Evolutionary conservation across 805 yeast species (phyloP), one percentile per base, ranked within the genome.

Genomic region (Sungouiozyma ichnusensis): DNA sequence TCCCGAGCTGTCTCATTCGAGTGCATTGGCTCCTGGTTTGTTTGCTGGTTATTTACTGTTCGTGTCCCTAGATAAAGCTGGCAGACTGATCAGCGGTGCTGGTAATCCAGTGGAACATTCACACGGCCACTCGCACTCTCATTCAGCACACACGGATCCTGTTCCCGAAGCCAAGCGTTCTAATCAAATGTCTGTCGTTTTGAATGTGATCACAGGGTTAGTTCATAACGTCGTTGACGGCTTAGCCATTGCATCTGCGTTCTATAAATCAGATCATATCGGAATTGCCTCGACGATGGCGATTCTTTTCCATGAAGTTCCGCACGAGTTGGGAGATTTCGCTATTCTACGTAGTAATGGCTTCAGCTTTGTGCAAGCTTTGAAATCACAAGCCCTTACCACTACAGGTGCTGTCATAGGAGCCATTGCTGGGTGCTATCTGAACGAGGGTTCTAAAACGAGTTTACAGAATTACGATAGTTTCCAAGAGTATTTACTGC

Each of bases 291-390:
- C 88, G 0, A 74, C 82, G 17, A 61, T 81, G 32, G 85, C 88
- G 1, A 79, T 82, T 20, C 71, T 81, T 47, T 72, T 79, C 60
- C 92, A 83, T 57, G 92, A 83, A 57, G 73, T 82, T 38, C 92
- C 92, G 4, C 92, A 83, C 56, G 86, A 81, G 54, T 73, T 83
- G 46, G 88, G 90, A 38, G 92, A 83, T 54, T 83, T 79, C 62
- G 88, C 87, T 0, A 64, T 83, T 19, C 64, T 83, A 45, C 77
- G 78, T 52, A 44, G 57, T 3, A 79, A 80, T 17, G 90, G 90
- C 0, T 73, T 78, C 49, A 67, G 83, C 16, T 77, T 77, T 59
- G 62, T 74, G 59, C 76, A 76, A 47, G 86, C 85, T 2, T 68
- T 80, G 70, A 69, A 68, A 41, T 76, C 84, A 0, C 88, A 82